Percentiles rank a stretch among this genome's conserved stretches.
Conservation (phyloP, 2,329 filamentous ascomycete species). For the Elsinoe arachidis region DNA sequence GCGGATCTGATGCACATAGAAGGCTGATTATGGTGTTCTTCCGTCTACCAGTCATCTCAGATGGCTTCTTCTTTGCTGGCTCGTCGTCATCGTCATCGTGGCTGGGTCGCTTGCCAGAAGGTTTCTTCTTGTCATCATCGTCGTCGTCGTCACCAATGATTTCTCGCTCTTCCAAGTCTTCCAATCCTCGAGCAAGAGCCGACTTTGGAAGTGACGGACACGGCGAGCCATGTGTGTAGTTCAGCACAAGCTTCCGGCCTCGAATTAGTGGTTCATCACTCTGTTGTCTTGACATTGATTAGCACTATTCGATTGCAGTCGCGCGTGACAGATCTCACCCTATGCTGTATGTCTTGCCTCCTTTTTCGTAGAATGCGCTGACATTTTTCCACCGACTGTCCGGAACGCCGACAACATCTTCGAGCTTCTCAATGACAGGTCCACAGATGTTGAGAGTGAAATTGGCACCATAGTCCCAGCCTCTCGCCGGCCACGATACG, state of each 20-base stretch:
- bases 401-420: conserved; percentile 48
- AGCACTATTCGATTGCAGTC: neutral
- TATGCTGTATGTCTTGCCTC: conserved; percentile 62
- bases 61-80: conserved; percentile 18
- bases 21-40: conserved; percentile 86
- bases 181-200: conserved; percentile 3
- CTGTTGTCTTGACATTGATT: conserved; percentile 39
- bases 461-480: conserved; percentile 70
- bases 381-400: conserved; percentile 59
- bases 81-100: conserved; percentile 22
- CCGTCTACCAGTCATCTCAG: conserved; percentile 41
- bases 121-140: conserved; percentile 25
- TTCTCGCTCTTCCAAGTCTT: conserved; percentile 23
- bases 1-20: conserved; percentile 77
- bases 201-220: conserved; percentile 28
- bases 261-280: conserved; percentile 47
- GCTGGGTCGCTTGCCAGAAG: conserved; percentile 17
- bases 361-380: conserved; percentile 65
- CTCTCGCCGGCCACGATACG: conserved; percentile 55
- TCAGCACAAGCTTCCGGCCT: conserved; percentile 54
- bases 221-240: conserved; percentile 43
- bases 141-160: conserved; percentile 33
- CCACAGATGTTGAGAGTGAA: conserved; percentile 79
- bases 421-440: conserved; percentile 55
- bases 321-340: conserved; percentile 47